Evolutionary conservation across 1,284 basidiomycete species (phyloP).

Genomic region (Moesziomyces aphidis): DNA sequence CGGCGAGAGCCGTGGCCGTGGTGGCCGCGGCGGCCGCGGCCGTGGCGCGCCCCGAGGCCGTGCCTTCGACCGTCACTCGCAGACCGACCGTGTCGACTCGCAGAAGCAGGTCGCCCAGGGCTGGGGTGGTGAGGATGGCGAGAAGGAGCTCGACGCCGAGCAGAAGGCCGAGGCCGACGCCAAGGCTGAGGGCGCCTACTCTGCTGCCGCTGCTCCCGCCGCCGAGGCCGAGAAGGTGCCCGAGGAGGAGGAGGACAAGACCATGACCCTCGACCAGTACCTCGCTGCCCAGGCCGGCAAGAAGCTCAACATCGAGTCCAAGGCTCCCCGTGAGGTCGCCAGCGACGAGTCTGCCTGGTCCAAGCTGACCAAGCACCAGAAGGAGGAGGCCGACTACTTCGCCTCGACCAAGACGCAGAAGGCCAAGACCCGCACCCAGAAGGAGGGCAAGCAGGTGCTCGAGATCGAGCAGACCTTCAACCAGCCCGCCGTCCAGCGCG

Average conservation of each 20-base stretch:
- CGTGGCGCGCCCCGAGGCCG: constrained; percentile 75
- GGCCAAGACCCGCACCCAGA: constrained; percentile 40
- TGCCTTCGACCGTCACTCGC: constrained; percentile 82
- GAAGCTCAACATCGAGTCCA: constrained; percentile 58
- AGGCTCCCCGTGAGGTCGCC: constrained; percentile 50
- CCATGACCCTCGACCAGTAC: constrained; percentile 83
- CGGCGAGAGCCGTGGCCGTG: constrained; percentile 69
- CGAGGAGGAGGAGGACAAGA: constrained; percentile 93
- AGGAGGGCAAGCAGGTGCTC: constrained; percentile 63
- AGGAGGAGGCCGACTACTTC: constrained; percentile 61
- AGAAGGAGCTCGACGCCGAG: constrained; percentile 81
- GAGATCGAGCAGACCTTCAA: constrained; percentile 64
- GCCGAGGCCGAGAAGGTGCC: constrained; percentile 58
- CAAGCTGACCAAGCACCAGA: constrained; percentile 60
- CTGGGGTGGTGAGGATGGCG: constrained; percentile 89
- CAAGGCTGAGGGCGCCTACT: constrained; percentile 56
- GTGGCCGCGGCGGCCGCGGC: constrained; percentile 71
- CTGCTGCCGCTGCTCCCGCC: constrained; percentile 63
- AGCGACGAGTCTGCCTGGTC: constrained; percentile 56
- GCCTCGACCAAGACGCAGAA: constrained; percentile 53
- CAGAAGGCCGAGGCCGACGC: constrained; percentile 72
- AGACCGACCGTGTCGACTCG: constrained; percentile 81
- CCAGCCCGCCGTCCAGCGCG: constrained; percentile 53
- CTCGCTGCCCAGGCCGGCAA: constrained; percentile 76
- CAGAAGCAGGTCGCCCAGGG: constrained; percentile 91